Percentiles rank a stretch among this genome's conserved stretches.
phyloP scores from a whole-genome alignment of 192 early-diverging fungal genomes.

The Podila horticola region DNA sequence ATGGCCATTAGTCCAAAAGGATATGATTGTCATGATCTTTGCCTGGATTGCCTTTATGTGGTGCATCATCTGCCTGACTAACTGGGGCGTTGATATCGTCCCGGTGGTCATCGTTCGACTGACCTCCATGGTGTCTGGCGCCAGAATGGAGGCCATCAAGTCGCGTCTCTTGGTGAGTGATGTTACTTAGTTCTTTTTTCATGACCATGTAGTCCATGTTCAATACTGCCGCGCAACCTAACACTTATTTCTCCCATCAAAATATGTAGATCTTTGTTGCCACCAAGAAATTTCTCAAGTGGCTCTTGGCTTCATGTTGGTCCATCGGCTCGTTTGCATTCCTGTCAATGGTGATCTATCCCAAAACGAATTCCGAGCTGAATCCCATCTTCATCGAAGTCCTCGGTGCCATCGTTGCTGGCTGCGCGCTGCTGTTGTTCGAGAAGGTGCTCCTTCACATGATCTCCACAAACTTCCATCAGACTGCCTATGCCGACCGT shows the following conservation, averaged over 20 bases:
- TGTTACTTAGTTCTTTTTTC: neutral
- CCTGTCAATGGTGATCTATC: constrained; percentile 25
- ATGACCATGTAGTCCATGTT: neutral
- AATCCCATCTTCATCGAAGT: constrained; percentile 36
- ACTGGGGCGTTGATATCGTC: constrained; percentile 43
- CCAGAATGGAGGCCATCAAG: constrained; percentile 24
- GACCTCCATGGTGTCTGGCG: constrained; percentile 20
- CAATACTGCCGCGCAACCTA: neutral
- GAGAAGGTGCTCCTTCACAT: constrained; percentile 73
- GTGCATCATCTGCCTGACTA: constrained; percentile 41
- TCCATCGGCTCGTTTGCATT: constrained; percentile 42
- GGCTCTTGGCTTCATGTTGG: constrained; percentile 35
- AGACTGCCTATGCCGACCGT: constrained; percentile 72
- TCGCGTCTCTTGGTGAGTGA: constrained; percentile 29
- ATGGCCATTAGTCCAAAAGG: constrained; percentile 16
- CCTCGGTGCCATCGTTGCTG: constrained; percentile 28
- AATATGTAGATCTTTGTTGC: constrained; percentile 38
- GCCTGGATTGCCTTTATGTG: constrained; percentile 48
- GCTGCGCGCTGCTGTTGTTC: constrained; percentile 23
- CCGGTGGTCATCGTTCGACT: constrained; percentile 30
- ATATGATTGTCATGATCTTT: constrained; percentile 33
- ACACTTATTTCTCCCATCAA: neutral
- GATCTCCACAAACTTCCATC: constrained; percentile 71
- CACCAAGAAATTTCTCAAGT: constrained; percentile 39
- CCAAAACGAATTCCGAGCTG: constrained; percentile 10